These are phyloP conservation scores for Candida peoriensis DNA, from an alignment of 805 yeast species.

Conservation along the genomic window DNA sequence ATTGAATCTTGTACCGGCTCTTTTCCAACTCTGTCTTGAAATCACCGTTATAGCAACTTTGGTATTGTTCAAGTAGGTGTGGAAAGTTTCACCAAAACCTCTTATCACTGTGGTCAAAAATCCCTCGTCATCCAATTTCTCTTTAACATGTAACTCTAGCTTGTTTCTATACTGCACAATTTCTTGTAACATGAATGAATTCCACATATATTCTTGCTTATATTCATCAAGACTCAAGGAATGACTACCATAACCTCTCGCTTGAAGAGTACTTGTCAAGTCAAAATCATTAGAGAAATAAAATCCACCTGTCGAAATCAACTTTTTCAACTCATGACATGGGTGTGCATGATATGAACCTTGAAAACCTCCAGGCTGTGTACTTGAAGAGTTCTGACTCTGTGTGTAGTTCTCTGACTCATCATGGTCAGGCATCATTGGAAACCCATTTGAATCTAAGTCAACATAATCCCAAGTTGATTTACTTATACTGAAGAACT, in stretches of 20 bases:
- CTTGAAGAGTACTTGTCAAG: slow-evolving; percentile 79
- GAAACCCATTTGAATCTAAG: slow-evolving; percentile 63
- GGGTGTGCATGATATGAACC: slow-evolving; percentile 43
- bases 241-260: slow-evolving; percentile 52
- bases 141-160: slow-evolving; percentile 54
- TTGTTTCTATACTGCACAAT: slow-evolving; percentile 69
- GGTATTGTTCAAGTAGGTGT: slow-evolving; percentile 32
- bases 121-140: slow-evolving; percentile 64
- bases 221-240: slow-evolving; percentile 52
- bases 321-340: slow-evolving; percentile 70
- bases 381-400: slow-evolving; percentile 13
- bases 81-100: slow-evolving; percentile 85
- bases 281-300: slow-evolving; percentile 92
- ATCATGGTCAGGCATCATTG: slow-evolving; percentile 40
- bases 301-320: slow-evolving; percentile 83
- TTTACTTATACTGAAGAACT: slow-evolving; percentile 70
- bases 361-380: slow-evolving; percentile 6
- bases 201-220: slow-evolving; percentile 95
- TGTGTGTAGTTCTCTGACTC: slow-evolving; percentile 12
- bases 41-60: slow-evolving; percentile 63
- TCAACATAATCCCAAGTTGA: slow-evolving; percentile 77
- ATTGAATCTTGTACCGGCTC: slow-evolving; percentile 95
- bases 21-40: slow-evolving; percentile 92
- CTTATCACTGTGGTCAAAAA: slow-evolving; percentile 89
- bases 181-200: slow-evolving; percentile 82